Percentiles rank a stretch among this genome's conserved stretches.
Conservation (phyloP, 23 red algal species). For the Gracilaria gracilis region DNA sequence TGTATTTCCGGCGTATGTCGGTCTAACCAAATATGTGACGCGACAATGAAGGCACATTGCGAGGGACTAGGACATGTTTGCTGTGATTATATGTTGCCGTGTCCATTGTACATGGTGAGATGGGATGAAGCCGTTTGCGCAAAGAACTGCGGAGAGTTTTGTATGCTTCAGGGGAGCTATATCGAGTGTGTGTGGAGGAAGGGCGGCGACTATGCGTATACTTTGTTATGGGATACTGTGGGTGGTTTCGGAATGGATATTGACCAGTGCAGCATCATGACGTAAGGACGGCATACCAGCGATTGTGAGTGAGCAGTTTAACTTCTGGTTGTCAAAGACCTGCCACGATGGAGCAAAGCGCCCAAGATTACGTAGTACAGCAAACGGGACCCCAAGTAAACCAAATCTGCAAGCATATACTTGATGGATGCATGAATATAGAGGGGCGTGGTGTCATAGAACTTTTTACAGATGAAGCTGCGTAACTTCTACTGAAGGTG, state of each 20-base stretch:
- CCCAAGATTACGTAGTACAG: too few relatives aligned
- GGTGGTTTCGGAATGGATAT: constrained; percentile 17
- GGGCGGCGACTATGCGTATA: constrained; percentile 26
- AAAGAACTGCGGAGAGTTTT: constrained; percentile 38
- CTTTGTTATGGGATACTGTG: neutral
- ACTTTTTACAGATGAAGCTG: too few relatives aligned
- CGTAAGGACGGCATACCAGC: neutral
- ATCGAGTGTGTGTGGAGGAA: constrained; percentile 30
- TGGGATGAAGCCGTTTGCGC: constrained; percentile 31
- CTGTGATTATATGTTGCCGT: constrained; percentile 15
- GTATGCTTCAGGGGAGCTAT: constrained; percentile 16
- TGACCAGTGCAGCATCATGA: constrained; percentile 19
- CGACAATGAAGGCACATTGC: constrained; percentile 17
- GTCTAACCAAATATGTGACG: constrained; percentile 24
- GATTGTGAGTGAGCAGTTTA: neutral
- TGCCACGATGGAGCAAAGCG: too few relatives aligned
- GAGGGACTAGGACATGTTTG: constrained; percentile 17
- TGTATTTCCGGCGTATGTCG: constrained; percentile 31
- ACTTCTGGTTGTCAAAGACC: too few relatives aligned
- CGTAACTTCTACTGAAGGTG: too few relatives aligned
- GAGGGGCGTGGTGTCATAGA: too few relatives aligned
- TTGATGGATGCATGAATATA: too few relatives aligned
- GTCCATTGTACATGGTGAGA: neutral
- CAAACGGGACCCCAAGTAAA: too few relatives aligned
- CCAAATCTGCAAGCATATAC: too few relatives aligned